Conservation (phyloP, 345 rosid species). For the Bruguiera sexangula region DNA sequence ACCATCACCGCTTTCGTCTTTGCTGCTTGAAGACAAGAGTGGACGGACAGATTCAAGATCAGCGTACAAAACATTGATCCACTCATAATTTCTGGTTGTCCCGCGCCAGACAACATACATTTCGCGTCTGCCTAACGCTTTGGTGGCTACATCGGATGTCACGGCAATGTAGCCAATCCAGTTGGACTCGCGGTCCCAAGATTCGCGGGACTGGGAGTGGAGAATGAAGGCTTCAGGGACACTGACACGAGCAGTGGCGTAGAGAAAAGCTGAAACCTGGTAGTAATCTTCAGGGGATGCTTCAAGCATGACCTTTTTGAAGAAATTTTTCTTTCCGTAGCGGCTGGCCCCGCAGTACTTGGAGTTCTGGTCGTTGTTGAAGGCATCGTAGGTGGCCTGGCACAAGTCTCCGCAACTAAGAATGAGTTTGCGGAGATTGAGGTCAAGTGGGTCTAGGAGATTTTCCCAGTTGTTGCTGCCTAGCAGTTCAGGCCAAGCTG, state of each 20-base stretch:
- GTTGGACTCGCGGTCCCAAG: constrained; percentile 94
- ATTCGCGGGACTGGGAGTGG: constrained; percentile 61
- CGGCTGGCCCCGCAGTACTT: constrained; percentile 86
- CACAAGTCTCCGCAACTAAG: constrained; percentile 87
- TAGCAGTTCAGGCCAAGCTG: constrained; percentile 58
- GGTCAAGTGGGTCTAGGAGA: constrained; percentile 67
- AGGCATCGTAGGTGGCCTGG: constrained; percentile 90
- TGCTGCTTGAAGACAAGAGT: constrained; percentile 37
- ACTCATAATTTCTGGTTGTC: constrained; percentile 80
- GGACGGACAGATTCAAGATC: constrained; percentile 40
- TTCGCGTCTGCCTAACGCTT: constrained; percentile 63
- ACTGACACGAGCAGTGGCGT: constrained; percentile 71
- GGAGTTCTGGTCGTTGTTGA: constrained; percentile 79
- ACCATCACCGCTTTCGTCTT: constrained; percentile 39
- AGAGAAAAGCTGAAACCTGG: constrained; percentile 53
- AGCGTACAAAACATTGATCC: constrained; percentile 67
- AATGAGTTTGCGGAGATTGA: constrained; percentile 59
- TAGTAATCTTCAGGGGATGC: constrained; percentile 42
- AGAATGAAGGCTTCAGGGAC: constrained; percentile 59
- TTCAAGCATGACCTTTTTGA: constrained; percentile 67
- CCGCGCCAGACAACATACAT: constrained; percentile 70
- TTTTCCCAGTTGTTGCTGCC: constrained; percentile 66
- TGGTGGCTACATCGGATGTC: constrained; percentile 49
- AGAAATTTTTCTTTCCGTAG: constrained; percentile 57
- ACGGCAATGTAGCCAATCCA: constrained; percentile 91